Evolutionary conservation across 164 flowering plant species (phyloP), one percentile per base, ranked within the genome.

Genomic region (Protea cynaroides): DNA sequence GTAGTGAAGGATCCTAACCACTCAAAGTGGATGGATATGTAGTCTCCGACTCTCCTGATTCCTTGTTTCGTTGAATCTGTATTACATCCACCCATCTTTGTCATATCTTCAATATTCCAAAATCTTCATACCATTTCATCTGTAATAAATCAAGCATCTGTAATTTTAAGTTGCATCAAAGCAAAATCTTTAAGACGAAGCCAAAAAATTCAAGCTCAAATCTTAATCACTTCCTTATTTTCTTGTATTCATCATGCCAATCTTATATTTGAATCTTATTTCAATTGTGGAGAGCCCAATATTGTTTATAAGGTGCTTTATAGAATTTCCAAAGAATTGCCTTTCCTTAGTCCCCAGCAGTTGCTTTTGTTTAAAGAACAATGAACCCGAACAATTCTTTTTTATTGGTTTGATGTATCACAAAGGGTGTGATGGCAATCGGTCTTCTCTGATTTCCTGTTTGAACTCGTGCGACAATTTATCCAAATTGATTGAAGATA

Each of bases 291-390:
- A 23, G 17, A 50, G 25, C 56, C 67, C 8, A 12, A 37, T n/a
- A 52, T 63, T 13, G 69, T 62, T 3, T 54, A 1, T 49, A 36
- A 44, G 21, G 23, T 49, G 12, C 49, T 70, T 19, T 65, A 59
- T 21, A 18, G 60, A 44, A 64, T 60, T 46, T 65, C 69, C 37
- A 53, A 17, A 54, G 65, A 38, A 49, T 53, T 49, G 60, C 65
- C 18, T n/a, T 56, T 17, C 56, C 65, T 56, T 71, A 69, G 74
- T 52, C 62, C 15, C 62, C 66, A n/a, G 38, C 63, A 1, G 56
- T 71, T 25, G 17, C 37, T 61, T 44, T 44, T 65, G 47, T 14
- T 61, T 56, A 1, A 56, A 50, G 25, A 56, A 47, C 47, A 65
- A 65, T 22, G 58, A 61, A 56, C 25, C 46, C 14, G 65, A 61